Evolutionary conservation across 345 rosid genomes (phyloP), one percentile per base, ranked within the genome.

Genomic region (Dipteronia sinensis): DNA sequence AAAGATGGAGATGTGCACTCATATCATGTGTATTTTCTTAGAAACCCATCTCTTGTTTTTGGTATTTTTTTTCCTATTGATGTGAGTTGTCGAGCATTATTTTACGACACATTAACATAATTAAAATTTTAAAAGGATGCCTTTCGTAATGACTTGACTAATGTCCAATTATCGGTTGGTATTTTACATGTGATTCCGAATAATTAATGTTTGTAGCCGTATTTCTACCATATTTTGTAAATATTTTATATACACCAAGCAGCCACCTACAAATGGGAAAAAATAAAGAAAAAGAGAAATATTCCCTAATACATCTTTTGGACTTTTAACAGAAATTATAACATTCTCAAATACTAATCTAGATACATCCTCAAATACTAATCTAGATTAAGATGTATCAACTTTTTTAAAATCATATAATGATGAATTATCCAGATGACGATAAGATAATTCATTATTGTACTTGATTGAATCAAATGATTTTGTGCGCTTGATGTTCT

Each of bases 61-160:
- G 15, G 8, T 22, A 3, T 67, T 0, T 16, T 42, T 8, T 42
- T 42, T 8, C 10, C 46, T 17, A 17, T 25, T 27, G 44, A 46
- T 10, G 38, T 42, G 77, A n/a, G 29, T 47, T 74, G 78, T 75
- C 31, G n/a, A 49, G 64, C 77, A 74, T 74, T 23, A 74, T 74
- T 23, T 74, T 74, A 46, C 31, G 20, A 73, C 34, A 23, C 38
- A 20, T 19, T 42, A 42, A 8, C 9, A 42, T 42, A 42, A 7
- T 42, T 42, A 42, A 42, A n/a, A 61, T 42, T 1, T 23, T 23
- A 22, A n/a, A 16, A 19, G 31, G 77, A 63, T 73, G 8, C 69
- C 2, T 31, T 75, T 66, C 72, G 31, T 15, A 51, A 31, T 51
- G 23, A 49, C 65, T 65, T 25, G 31, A 23, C 42, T 10, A 46